Conservation (phyloP, 2,329 filamentous ascomycete genomes). For the Penicillium sp. region DNA sequence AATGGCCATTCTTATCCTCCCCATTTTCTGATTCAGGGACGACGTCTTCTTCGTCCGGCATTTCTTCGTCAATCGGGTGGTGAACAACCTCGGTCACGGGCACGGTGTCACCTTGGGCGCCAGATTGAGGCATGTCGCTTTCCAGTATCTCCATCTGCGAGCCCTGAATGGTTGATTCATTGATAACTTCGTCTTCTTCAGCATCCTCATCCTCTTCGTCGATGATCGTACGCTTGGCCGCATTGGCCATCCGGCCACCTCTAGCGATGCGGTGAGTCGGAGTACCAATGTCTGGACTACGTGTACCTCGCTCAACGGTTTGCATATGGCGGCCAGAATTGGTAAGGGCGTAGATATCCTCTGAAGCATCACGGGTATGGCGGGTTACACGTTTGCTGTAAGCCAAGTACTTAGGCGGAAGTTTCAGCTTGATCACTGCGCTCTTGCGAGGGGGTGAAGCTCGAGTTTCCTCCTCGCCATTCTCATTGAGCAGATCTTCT, state of each 20-base stretch:
- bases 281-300: conserved; percentile 48
- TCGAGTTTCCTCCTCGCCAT: conserved; percentile 20
- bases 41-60: conserved; percentile 37
- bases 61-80: conserved; percentile 35
- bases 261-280: conserved; percentile 28
- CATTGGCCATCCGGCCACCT: conserved; percentile 35
- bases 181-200: conserved; percentile 39
- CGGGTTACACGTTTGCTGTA: conserved; percentile 56
- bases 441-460: conserved; percentile 20
- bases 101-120: conserved; percentile 34
- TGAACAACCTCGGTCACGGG: conserved; percentile 19
- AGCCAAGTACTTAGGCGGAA: conserved; percentile 26
- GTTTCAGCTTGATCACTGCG: conserved; percentile 33
- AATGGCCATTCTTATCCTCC: conserved; percentile 33
- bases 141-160: conserved; percentile 46
- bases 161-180: conserved; percentile 40
- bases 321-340: conserved; percentile 59
- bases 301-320: conserved; percentile 54
- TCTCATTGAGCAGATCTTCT: conserved; percentile 27
- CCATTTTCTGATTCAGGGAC: conserved; percentile 45
- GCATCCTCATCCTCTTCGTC: conserved; percentile 29
- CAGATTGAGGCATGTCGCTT: conserved; percentile 37
- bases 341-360: conserved; percentile 57
- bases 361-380: conserved; percentile 57
- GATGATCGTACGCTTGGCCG: conserved; percentile 38